Evolutionary conservation across 2,329 filamentous ascomycete genomes (phyloP).

Genomic region (Penicillium sp.): DNA sequence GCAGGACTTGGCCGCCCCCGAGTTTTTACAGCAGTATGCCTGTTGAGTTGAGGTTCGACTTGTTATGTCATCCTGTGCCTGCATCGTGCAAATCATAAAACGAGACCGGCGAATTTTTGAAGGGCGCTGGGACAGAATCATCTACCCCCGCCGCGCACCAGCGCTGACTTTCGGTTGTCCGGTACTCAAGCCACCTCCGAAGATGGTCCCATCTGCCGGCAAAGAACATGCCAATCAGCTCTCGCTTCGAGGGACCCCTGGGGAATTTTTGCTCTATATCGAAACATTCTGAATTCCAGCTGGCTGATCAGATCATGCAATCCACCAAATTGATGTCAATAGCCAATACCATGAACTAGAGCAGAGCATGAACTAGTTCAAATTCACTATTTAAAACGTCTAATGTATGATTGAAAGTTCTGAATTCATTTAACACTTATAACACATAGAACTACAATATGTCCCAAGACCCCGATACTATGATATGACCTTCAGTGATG

Average conservation of each 20-base stretch:
- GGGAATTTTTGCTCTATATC: background rate
- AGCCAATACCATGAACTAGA: background rate
- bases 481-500: background rate
- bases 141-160: background rate
- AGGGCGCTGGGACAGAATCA: background rate
- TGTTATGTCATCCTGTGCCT: background rate
- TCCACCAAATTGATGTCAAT: background rate
- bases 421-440: background rate
- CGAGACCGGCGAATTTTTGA: background rate
- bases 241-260: background rate
- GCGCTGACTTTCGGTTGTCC: background rate
- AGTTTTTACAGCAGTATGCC: background rate
- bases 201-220: background rate
- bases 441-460: conserved; percentile 7
- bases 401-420: background rate
- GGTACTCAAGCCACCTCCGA: background rate
- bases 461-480: background rate
- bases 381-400: background rate
- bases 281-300: background rate
- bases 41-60: background rate
- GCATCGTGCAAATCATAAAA: background rate
- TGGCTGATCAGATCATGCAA: background rate
- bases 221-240: background rate
- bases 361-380: background rate
- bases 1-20: too few species aligned